Percentiles rank a stretch among this genome's conserved stretches.
These are phyloP conservation scores for Candida nitratophila DNA, from an alignment of 805 yeast genomes.

Conservation along the genomic window DNA sequence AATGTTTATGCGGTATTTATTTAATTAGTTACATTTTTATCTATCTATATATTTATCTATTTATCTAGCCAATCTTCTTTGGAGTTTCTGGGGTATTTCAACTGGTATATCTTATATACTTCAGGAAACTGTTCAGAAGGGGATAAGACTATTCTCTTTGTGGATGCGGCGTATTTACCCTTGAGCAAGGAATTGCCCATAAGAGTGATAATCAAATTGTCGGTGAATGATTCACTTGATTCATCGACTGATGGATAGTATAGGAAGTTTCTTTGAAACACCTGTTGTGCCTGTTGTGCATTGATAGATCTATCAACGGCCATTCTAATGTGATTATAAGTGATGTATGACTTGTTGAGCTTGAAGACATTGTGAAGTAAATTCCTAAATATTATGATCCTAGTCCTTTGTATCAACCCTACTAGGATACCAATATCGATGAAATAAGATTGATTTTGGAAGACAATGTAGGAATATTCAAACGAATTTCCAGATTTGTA, in stretches of 20 bases:
- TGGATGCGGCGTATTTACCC: slow-evolving; percentile 35
- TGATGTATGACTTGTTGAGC: slow-evolving; percentile 6
- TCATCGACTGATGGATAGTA: slow-evolving; percentile 9
- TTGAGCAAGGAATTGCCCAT: slow-evolving; percentile 47
- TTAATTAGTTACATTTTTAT: too few species aligned
- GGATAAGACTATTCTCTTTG: slow-evolving; percentile 19
- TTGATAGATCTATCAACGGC: slow-evolving; percentile 22
- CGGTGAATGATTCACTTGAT: slow-evolving; percentile 31
- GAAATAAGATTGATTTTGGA: slow-evolving; percentile 31
- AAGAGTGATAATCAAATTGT: slow-evolving; percentile 42
- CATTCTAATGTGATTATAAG: slow-evolving; percentile 13
- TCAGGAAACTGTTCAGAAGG: slow-evolving; percentile 24
- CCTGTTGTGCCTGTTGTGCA: slow-evolving; percentile 6
- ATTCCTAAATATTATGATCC: slow-evolving; percentile 41
- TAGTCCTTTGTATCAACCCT: slow-evolving; percentile 37
- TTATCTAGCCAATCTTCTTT: slow-evolving; percentile 24
- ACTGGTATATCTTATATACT: slow-evolving; percentile 12
- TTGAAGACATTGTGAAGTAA: slow-evolving; percentile 18
- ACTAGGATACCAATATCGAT: slow-evolving; percentile 31
- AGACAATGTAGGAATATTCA: slow-evolving; percentile 26
- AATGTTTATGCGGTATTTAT: too few species aligned
- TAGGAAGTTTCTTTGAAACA: slow-evolving; percentile 9
- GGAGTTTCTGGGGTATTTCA: slow-evolving; percentile 13
- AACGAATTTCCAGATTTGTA: slow-evolving; percentile 36
- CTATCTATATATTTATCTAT: too few species aligned